These are phyloP conservation scores for Silene uniflora DNA, from an alignment of 148 eudicot species.

Conservation along the genomic window DNA sequence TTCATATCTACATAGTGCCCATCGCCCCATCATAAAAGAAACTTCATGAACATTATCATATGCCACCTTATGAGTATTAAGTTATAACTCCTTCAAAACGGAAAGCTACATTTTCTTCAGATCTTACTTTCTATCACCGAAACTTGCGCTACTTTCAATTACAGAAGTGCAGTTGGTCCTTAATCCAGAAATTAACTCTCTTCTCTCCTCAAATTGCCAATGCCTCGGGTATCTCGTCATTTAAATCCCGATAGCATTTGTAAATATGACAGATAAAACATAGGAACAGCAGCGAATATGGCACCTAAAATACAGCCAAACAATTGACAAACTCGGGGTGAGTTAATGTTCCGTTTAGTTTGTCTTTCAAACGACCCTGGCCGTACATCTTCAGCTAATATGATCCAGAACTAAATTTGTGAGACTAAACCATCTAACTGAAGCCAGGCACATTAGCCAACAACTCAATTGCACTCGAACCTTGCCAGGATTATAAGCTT, in stretches of 20 bases:
- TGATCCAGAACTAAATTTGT: background rate
- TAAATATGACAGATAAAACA: background rate
- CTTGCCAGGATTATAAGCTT: background rate
- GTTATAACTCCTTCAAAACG: background rate
- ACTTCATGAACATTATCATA: too few species aligned
- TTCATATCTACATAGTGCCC: background rate
- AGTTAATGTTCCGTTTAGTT: background rate
- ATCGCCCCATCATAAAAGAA: background rate
- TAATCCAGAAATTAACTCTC: background rate
- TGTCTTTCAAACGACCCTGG: background rate
- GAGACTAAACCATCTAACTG: background rate
- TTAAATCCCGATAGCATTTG: background rate
- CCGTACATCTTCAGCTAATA: background rate
- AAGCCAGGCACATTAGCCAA: background rate
- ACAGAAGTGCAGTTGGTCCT: background rate
- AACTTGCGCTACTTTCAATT: background rate
- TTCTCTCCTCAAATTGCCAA: too few species aligned
- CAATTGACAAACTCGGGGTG: background rate
- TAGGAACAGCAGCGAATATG: background rate
- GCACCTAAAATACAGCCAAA: background rate
- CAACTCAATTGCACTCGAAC: background rate
- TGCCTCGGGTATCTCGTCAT: too few species aligned
- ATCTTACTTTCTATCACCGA: background rate
- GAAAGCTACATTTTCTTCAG: background rate
- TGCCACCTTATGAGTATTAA: background rate